Percentiles rank a stretch among this genome's conserved stretches.
phyloP scores from a whole-genome alignment of 805 yeast genomes.

The Lachancea fermentati region DNA sequence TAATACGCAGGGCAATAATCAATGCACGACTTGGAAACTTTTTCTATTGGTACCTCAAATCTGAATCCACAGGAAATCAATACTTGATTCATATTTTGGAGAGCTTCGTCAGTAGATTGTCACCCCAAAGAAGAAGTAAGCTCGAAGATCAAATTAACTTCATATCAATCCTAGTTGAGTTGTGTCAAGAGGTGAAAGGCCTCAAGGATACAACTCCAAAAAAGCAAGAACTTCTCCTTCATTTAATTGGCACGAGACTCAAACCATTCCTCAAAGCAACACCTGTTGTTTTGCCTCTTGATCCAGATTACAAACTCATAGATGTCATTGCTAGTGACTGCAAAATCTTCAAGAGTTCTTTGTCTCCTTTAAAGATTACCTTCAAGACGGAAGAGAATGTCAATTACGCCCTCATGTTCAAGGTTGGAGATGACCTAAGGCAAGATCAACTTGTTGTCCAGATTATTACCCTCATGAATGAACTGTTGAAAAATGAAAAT shows the following conservation, averaged over 20 bases:
- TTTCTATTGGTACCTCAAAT: conserved; percentile 88
- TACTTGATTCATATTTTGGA: conserved; percentile 43
- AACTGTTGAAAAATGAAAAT: conserved; percentile 78
- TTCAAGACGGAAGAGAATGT: conserved; percentile 53
- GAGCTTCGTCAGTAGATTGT: conserved; percentile 38
- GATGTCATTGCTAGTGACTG: conserved; percentile 79
- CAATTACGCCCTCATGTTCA: conserved; percentile 79
- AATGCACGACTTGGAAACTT: conserved; percentile 70
- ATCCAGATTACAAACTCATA: conserved; percentile 66
- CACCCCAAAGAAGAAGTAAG: conserved; percentile 20
- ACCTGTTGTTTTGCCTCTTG: conserved; percentile 71
- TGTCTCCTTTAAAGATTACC: conserved; percentile 81
- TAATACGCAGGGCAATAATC: conserved; percentile 63
- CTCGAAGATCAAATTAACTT: conserved; percentile 61
- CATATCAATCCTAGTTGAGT: conserved; percentile 55
- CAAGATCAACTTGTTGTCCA: conserved; percentile 98
- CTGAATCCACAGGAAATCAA: conserved; percentile 72
- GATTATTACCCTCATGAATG: conserved; percentile 87
- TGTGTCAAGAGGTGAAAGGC: conserved; percentile 59
- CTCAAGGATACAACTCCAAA: conserved; percentile 72
- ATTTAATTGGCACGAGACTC: conserved; percentile 34
- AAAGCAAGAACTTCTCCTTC: conserved; percentile 64
- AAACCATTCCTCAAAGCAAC: conserved; percentile 36
- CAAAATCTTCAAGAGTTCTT: conserved; percentile 83
- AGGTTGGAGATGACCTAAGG: conserved; percentile 88